phyloP scores from a whole-genome alignment of 768 basidiomycete genomes.

The Suillus americanus region DNA sequence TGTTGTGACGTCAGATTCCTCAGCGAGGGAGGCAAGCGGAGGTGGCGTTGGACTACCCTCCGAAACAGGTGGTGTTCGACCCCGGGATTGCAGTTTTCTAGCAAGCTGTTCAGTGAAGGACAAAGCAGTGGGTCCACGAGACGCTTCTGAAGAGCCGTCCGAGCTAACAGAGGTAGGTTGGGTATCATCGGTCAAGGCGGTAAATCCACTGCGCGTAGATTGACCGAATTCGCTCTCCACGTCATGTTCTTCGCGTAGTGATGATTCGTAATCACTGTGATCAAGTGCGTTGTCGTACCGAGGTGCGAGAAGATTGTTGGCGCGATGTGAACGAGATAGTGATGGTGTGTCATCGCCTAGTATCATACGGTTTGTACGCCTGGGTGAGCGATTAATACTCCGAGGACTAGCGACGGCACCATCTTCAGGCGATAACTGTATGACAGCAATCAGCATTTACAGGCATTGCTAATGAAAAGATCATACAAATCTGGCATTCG shows the following conservation, averaged over 20 bases:
- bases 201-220: conserved; percentile 37
- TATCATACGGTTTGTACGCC: conserved; percentile 43
- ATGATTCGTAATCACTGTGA: conserved; percentile 42
- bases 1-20: conserved; percentile 32
- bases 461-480: neutral
- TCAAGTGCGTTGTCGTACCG: conserved; percentile 43
- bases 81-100: conserved; percentile 54
- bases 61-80: conserved; percentile 39
- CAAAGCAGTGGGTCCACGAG: conserved; percentile 38
- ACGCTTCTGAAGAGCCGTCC: conserved; percentile 38
- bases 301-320: conserved; percentile 43
- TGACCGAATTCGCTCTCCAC: conserved; percentile 57
- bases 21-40: conserved; percentile 39
- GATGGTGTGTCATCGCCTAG: conserved; percentile 40
- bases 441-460: conserved; percentile 14
- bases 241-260: conserved; percentile 48
- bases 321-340: conserved; percentile 38
- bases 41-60: conserved; percentile 36
- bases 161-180: conserved; percentile 57
- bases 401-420: conserved; percentile 63
- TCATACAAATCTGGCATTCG: conserved; percentile 70
- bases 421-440: conserved; percentile 61
- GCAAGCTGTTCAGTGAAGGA: conserved; percentile 63
- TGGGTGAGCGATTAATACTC: conserved; percentile 69
- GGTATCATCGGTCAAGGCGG: conserved; percentile 49